Evolutionary conservation across 2,329 filamentous ascomycete species (phyloP).

Genomic region (Pezicula radicicola): DNA sequence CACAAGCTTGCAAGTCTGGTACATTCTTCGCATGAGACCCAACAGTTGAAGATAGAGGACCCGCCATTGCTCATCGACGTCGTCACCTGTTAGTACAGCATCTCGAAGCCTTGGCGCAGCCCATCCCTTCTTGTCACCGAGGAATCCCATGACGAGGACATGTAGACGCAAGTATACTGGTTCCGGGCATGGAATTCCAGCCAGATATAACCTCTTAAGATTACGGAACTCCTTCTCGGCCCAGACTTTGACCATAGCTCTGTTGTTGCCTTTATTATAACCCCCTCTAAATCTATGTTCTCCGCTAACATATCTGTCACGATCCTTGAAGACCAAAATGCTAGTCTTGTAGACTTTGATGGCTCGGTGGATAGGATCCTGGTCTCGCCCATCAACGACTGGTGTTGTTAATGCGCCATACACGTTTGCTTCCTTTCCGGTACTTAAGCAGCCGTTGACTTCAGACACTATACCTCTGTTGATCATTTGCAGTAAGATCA

Average conservation of each 20-base stretch:
- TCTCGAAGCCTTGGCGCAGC: conserved; percentile 88
- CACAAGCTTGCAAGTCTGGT: conserved; percentile 86
- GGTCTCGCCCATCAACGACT: conserved; percentile 47
- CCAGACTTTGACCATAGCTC: conserved; percentile 98
- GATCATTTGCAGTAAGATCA: conserved; percentile 95
- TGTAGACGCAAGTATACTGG: conserved; percentile 88
- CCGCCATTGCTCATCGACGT: conserved; percentile 70
- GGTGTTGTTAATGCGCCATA: conserved; percentile 78
- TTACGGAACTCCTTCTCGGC: conserved; percentile 98
- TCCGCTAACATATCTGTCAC: conserved; percentile 91
- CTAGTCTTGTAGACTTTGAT: conserved; percentile 99
- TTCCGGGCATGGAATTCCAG: conserved; percentile 87
- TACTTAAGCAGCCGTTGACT: conserved; percentile 92
- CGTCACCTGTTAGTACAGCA: conserved; percentile 68
- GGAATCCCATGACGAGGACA: conserved; percentile 90
- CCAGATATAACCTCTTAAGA: conserved; percentile 75
- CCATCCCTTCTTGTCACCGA: conserved; percentile 83
- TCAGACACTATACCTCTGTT: conserved; percentile 87
- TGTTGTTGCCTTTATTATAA: conserved; percentile 91
- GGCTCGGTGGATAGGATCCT: conserved; percentile 66
- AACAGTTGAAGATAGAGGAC: conserved; percentile 79
- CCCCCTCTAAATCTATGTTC: conserved; percentile 90
- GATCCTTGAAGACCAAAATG: conserved; percentile 96
- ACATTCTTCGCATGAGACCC: conserved; percentile 87
- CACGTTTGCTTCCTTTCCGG: conserved; percentile 97